Percentiles rank a stretch among this genome's conserved stretches.
phyloP scores from a whole-genome alignment of 768 basidiomycete genomes.

The Boletus barrowsii region DNA sequence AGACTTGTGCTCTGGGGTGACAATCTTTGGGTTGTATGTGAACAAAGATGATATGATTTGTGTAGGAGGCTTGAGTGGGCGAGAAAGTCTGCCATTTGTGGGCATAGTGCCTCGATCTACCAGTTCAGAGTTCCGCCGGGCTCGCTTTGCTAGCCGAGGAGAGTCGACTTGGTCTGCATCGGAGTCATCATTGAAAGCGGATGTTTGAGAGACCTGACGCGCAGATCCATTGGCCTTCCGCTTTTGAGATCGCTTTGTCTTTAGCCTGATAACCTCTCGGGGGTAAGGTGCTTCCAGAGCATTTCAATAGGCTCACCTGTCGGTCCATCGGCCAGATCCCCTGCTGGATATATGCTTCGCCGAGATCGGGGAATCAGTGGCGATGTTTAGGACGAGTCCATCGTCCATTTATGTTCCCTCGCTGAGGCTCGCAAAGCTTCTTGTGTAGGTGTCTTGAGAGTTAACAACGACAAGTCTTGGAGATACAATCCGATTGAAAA shows the following conservation, averaged over 20 bases:
- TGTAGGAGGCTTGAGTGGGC: slow-evolving; percentile 33
- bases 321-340: slow-evolving; percentile 74
- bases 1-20: slow-evolving; percentile 34
- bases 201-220: slow-evolving; percentile 14
- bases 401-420: slow-evolving; percentile 52
- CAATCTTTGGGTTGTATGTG: slow-evolving; percentile 73
- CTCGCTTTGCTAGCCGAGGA: slow-evolving; percentile 47
- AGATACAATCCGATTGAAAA: slow-evolving; percentile 4
- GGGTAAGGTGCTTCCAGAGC: neutral
- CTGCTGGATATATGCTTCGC: slow-evolving; percentile 33
- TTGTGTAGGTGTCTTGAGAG: too few species aligned
- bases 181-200: slow-evolving; percentile 17
- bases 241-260: slow-evolving; percentile 69
- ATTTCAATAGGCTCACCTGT: slow-evolving; percentile 49
- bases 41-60: slow-evolving; percentile 90
- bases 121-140: slow-evolving; percentile 29
- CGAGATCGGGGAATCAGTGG: slow-evolving; percentile 34
- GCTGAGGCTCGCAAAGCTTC: neutral
- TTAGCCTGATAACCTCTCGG: slow-evolving; percentile 46
- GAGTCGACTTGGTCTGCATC: slow-evolving; percentile 17
- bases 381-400: slow-evolving; percentile 72
- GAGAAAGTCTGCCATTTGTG: slow-evolving; percentile 16
- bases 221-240: slow-evolving; percentile 44
- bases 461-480: too few species aligned
- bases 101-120: slow-evolving; percentile 15